Conservation (phyloP, 75 land plant species). For the Picea sitchensis region DNA sequence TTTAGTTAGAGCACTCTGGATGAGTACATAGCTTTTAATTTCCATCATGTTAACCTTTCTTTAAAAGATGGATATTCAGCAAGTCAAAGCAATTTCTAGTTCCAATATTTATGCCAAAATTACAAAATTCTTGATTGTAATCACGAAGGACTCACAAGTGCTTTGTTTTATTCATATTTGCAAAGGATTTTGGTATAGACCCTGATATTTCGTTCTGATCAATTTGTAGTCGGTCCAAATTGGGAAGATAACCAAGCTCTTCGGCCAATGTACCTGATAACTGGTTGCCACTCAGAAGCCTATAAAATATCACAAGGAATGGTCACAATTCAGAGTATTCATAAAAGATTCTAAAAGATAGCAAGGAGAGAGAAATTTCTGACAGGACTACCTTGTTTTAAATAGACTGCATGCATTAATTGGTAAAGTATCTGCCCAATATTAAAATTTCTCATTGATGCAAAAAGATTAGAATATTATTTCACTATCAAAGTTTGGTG, state of each 20-base stretch:
- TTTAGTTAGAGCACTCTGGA: neutral
- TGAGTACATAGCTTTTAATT: neutral
- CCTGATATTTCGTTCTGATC: slow-evolving; percentile 79
- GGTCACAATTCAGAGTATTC: neutral
- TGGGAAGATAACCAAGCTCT: slow-evolving; percentile 66
- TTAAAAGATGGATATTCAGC: neutral
- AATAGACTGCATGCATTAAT: neutral
- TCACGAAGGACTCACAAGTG: slow-evolving; percentile 57
- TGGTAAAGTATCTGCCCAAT: neutral
- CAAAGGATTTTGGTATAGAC: slow-evolving; percentile 65
- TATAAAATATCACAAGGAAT: slow-evolving; percentile 20
- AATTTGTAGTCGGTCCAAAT: slow-evolving; percentile 73
- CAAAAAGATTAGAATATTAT: too few relatives aligned
- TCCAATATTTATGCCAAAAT: neutral
- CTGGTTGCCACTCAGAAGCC: slow-evolving; percentile 80
- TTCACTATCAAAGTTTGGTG: too few relatives aligned
- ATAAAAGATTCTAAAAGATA: too few relatives aligned
- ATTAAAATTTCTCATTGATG: neutral
- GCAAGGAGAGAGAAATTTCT: too few relatives aligned
- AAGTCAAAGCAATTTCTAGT: neutral
- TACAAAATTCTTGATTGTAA: neutral
- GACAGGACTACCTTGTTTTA: neutral
- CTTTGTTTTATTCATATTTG: slow-evolving; percentile 52
- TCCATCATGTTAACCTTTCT: neutral
- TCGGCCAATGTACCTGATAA: slow-evolving; percentile 70